Evolutionary conservation across 768 basidiomycete species (phyloP), one percentile per base, ranked within the genome.

Genomic region (Trametes elegans): DNA sequence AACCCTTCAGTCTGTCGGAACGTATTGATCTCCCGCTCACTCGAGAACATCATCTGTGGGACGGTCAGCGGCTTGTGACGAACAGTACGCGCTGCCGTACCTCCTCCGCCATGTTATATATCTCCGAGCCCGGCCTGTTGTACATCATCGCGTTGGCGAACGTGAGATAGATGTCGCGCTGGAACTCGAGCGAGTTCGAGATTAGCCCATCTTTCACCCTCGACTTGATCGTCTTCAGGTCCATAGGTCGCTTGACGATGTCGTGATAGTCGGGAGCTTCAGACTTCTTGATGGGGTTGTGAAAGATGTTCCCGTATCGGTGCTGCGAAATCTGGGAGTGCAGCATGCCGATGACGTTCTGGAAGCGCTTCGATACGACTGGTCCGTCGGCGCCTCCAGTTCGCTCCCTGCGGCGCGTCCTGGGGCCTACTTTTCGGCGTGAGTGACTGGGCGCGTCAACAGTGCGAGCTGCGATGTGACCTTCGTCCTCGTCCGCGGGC

Each of bases 121-220:
- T 87, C 66, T 92, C 90, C 14, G 87, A 89, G 4, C 83, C 84
- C 1, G 91, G 88, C 42, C 87, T 76, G 61, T 98, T 98, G 69
- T 93, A 98, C 89, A 98, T 93, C 84, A 96, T 87, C 5, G 96
- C 91, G 69, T 98, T 98, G 7, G 93, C 90, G 70, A 97, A 96
- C 88, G 98, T 96, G 58, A 97, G 76, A 66, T 84, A 87, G 9
- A 95, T 81, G 63, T 97, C 96, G 59, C 93, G 78, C 66, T 95
- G 89, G 64, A 88, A 97, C 66, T 98, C 93, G 28, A 87, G 77
- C 1, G 91, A 89, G 61, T 82, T 92, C 4, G 80, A 74, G 42
- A 97, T 93, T 2, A 80, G 58, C 0, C 93, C 93, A 62, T 95
- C 92, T 63, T 88, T 90, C 53, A 96, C 84, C 59, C 80, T 82